A percentile compares a stretch with the other conserved stretches of the same genome.
These are phyloP conservation scores for Tricholoma saponaceum DNA, from an alignment of 768 basidiomycete species.

Conservation along the genomic window DNA sequence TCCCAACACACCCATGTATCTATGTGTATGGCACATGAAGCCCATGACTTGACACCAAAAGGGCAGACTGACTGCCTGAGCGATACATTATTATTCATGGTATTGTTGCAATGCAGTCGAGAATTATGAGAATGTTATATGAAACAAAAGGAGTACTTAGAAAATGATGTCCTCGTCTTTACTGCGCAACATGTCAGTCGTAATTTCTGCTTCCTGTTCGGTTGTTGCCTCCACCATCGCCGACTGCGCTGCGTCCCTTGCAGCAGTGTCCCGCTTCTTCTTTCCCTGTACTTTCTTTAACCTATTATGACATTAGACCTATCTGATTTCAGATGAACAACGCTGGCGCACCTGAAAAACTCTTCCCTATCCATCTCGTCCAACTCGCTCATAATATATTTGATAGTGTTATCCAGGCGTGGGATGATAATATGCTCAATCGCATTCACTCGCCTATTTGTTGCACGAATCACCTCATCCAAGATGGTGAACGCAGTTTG, in stretches of 20 bases:
- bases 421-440: conserved; percentile 98
- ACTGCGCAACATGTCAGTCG: conserved; percentile 63
- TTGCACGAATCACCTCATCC: conserved; percentile 98
- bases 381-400: conserved; percentile 94
- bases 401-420: conserved; percentile 93
- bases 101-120: conserved; percentile 13
- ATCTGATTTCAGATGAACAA: neutral
- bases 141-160: conserved; percentile 30
- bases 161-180: conserved; percentile 96
- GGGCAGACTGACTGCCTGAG: neutral
- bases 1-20: conserved; percentile 66
- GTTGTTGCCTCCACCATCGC: conserved; percentile 26
- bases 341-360: conserved; percentile 69
- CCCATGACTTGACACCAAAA: conserved; percentile 3
- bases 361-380: conserved; percentile 99
- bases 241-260: conserved; percentile 27
- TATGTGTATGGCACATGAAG: conserved; percentile 54
- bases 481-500: conserved; percentile 98
- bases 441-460: conserved; percentile 97
- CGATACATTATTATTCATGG: neutral
- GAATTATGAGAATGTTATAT: neutral
- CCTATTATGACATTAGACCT: conserved; percentile 34
- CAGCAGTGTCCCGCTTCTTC: conserved; percentile 82
- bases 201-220: conserved; percentile 35
- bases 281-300: conserved; percentile 97